Evolutionary conservation across 441 rosid species (phyloP).

Genomic region (Mallotus japonicus): DNA sequence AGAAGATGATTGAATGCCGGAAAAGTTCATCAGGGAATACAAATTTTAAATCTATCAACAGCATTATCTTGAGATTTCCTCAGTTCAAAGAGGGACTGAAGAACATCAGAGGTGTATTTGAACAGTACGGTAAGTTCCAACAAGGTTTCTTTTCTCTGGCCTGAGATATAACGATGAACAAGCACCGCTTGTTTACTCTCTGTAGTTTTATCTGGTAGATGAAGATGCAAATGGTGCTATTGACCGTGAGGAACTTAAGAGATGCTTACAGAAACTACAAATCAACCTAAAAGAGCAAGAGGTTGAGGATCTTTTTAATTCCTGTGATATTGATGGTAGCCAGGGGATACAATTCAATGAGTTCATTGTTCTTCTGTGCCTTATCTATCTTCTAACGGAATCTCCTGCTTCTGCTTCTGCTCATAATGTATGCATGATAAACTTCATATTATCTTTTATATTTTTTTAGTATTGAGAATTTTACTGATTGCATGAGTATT

Average conservation of each 20-base stretch:
- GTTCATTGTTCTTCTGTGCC: slow-evolving; percentile 73
- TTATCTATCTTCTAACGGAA: slow-evolving; percentile 59
- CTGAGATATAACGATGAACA: not conserved
- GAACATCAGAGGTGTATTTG: slow-evolving; percentile 57
- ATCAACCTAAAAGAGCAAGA: slow-evolving; percentile 55
- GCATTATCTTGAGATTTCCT: slow-evolving; percentile 69
- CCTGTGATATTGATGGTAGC: slow-evolving; percentile 76
- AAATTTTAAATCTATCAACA: slow-evolving; percentile 55
- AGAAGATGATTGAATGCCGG: slow-evolving; percentile 62
- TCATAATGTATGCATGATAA: slow-evolving; percentile 25
- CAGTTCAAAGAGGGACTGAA: slow-evolving; percentile 56
- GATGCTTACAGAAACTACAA: slow-evolving; percentile 56
- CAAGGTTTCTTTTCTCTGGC: slow-evolving; percentile 17
- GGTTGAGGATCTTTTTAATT: slow-evolving; percentile 61
- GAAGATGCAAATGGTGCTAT: slow-evolving; percentile 62
- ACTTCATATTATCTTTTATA: slow-evolving; percentile 16
- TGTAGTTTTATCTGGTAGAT: slow-evolving; percentile 36
- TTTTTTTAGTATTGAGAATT: not conserved
- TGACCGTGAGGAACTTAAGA: slow-evolving; percentile 58
- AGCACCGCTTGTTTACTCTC: slow-evolving; percentile 19
- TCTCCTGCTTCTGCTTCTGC: slow-evolving; percentile 39
- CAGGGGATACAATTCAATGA: slow-evolving; percentile 76
- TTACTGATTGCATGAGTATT: slow-evolving; percentile 2
- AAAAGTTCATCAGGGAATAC: slow-evolving; percentile 40
- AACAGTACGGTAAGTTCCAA: slow-evolving; percentile 52